Conservation (phyloP, 106 monocot species). For the Amphibolis antarctica region DNA sequence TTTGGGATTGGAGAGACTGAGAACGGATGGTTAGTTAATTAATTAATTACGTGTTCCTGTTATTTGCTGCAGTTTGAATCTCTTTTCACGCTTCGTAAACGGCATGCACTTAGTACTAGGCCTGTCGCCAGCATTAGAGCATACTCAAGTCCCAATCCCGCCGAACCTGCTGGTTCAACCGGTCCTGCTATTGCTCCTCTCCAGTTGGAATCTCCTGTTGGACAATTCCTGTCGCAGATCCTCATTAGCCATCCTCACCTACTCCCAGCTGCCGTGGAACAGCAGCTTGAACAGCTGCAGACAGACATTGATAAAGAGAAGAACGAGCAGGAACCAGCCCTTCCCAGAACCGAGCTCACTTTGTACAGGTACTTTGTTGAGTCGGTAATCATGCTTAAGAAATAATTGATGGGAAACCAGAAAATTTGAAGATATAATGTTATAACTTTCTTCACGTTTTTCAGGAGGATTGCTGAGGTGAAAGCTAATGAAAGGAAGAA, state of each 20-base stretch:
- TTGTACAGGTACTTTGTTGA: too few relatives aligned
- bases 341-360: slow-evolving; percentile 5
- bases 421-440: slow-evolving; percentile 13
- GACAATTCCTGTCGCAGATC: slow-evolving; percentile 78
- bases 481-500: slow-evolving; percentile 79
- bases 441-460: not conserved
- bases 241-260: slow-evolving; percentile 72
- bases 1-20: too few relatives aligned
- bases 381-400: too few relatives aligned
- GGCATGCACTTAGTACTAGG: too few relatives aligned
- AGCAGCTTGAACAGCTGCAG: slow-evolving; percentile 77
- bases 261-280: slow-evolving; percentile 80
- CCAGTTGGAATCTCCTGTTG: slow-evolving; percentile 64
- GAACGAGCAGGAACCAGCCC: slow-evolving; percentile 28
- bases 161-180: too few relatives aligned
- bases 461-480: slow-evolving; percentile 80
- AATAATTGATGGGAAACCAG: too few relatives aligned
- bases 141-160: too few relatives aligned
- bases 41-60: too few relatives aligned
- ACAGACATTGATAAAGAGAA: slow-evolving; percentile 44
- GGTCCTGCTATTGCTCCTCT: slow-evolving; percentile 48
- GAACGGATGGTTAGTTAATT: too few relatives aligned
- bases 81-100: too few relatives aligned
- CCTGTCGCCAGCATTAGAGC: too few relatives aligned
- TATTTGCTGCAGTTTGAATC: too few relatives aligned